Evolutionary conservation across 192 early-diverging fungal species (phyloP), one percentile per base, ranked within the genome.

Genomic region (Allomyces macrogynus): DNA sequence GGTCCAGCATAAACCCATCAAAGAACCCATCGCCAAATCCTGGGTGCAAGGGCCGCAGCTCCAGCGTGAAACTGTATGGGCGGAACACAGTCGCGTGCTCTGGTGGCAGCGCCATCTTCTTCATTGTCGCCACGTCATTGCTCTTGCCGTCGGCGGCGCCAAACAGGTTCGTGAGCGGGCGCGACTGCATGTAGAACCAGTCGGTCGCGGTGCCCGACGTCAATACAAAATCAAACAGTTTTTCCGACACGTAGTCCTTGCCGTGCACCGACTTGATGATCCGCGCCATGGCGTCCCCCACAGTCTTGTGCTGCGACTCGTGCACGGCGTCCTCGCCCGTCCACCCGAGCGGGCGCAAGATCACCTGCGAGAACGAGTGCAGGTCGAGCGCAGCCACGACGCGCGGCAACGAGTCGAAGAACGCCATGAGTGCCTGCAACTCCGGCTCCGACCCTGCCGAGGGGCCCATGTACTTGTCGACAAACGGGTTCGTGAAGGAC

Each of bases 321-420:
- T 66, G 70, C 0, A 65, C 11, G 16, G 74, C 66, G 18, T 67
- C 72, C 2, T 64, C 67, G 26, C 64, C 65, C 20, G 61, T 43
- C 69, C 70, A 73, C 1, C 74, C 74, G 43, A 63, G 73, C 10
- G 74, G 74, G 3, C 70, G 67, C 68, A 76, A 70, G 64, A 72
- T 71, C 42, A 81, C 65, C 66, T 84, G 79, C 22, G 77, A 78
- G 71, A 79, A 84, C 4, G 70, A 70, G 65, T 83, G 79, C 61
- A 78, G 72, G 62, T 78, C 77, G 22, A 78, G 76, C 67, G 76
- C 79, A 54, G 68, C 68, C 23, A 76, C 73, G 1, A 73, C 72
- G 40, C 72, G 73, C 24, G 68, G 69, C 7, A 72, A 63, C 10
- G 67, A 65, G 23, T 63, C 67, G 24, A 82, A 68, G 65, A 78